Evolutionary conservation across 805 yeast genomes (phyloP), one percentile per base, ranked within the genome.

Genomic region (Pichia phayaonensis): DNA sequence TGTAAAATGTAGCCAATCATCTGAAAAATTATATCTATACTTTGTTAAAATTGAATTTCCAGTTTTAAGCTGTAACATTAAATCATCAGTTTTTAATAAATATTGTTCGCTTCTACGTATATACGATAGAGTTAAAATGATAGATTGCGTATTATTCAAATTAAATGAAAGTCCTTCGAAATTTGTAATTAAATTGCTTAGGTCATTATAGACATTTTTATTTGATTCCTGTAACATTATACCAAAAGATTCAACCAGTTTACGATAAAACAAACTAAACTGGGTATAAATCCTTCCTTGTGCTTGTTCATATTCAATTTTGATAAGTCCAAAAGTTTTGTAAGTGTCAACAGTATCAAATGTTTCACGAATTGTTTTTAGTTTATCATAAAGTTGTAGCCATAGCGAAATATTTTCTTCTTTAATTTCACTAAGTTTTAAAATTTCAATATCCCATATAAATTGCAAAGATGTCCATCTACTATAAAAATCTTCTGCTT

Each of bases 221-320:
- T 75, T 67, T 2, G 61, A 49, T 1, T 56, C 53, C 7, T 59
- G 60, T 40, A 83, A 58, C 20, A 66, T 58, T 2, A 60, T 63
- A 3, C 79, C 66, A 63, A 81, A 77, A 29, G 62, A 62, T 1
- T 56, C 53, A 8, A 75, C 42, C 8, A 81, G 60, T 2, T 71
- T 71, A 40, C 66, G 69, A 54, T 81, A 84, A 80, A 88, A 84
- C 2, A 61, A 55, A 51, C 81, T 84, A 66, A 77, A 83, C 56
- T 77, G 80, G 1, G 59, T 34, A 34, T 52, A 56, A 2, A 81
- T 71, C 38, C 80, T 66, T 0, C 75, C 61, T 52, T 81, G 85
- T 2, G 83, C 83, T 16, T 74, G 74, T 10, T 74, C 72, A 59
- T 72, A 79, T 41, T 77, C 72, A 38, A 86, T 62, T 0, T 52